Evolutionary conservation across 768 basidiomycete genomes (phyloP), one percentile per base, ranked within the genome.

Genomic region (Lactarius pseudohatsudake): DNA sequence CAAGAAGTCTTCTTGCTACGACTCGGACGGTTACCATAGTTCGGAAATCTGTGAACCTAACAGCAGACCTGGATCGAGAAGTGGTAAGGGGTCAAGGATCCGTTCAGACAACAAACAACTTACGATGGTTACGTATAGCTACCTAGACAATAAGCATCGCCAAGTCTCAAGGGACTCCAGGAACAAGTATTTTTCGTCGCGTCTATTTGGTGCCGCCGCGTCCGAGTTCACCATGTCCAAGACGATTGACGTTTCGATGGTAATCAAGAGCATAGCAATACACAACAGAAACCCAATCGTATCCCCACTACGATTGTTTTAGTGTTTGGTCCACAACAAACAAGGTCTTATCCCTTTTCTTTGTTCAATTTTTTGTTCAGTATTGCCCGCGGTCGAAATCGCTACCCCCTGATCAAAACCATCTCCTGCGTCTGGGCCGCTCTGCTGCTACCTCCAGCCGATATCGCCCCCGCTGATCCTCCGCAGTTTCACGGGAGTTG

Each of bases 391-490:
- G n/a, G n/a, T 22, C 45, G 45, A 47, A 47, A 47, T 11, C 4
- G 45, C n/a, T 10, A 9, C n/a, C 45, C 40, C 45, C n/a, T 47
- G n/a, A 22, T n/a, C 45, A 47, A 22, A 47, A 22, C 10, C 45
- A 47, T 47, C n/a, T 10, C 9, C 45, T 47, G 45, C 10, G 45
- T n/a, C 9, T 41, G 40, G 40, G 16, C 16, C 16, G 16, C 40
- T 41, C 16, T 41, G 15, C 40, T 40, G 40, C 16, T 41, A 5
- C 41, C 45, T 47, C 20, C n/a, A 22, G 4, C 45, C 45, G 45
- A 47, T 47, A 47, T 47, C 45, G 20, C 45, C n/a, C n/a, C 45
- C 45, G 45, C 45, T 47, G 45, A 47, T 47, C 45, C 45, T 47
- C 45, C 45, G 45, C 45, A 47, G n/a, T 47, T 47, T n/a, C 45